A percentile compares a stretch with the other conserved stretches of the same genome.
These are phyloP conservation scores for Willaertia magna DNA, from an alignment of 208 protist species.

Conservation along the genomic window DNA sequence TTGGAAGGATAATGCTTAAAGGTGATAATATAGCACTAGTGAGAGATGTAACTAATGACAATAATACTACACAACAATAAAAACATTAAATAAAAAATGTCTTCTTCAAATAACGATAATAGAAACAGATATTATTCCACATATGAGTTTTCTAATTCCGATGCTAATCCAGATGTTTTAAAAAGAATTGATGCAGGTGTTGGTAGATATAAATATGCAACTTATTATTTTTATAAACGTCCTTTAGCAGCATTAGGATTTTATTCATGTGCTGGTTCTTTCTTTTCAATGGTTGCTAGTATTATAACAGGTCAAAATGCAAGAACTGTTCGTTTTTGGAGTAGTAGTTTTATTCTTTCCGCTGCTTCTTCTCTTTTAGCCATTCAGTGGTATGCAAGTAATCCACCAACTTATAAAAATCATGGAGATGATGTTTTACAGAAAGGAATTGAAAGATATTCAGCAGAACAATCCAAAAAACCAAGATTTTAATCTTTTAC, in stretches of 20 bases:
- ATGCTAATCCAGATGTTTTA: background rate
- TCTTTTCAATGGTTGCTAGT: background rate
- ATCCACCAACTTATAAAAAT: background rate
- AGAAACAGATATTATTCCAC: no score
- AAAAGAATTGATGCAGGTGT: background rate
- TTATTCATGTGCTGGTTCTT: background rate
- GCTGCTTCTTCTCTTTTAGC: background rate
- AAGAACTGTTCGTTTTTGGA: background rate
- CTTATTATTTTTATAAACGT: background rate
- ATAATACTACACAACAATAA: background rate
- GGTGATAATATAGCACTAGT: constrained; percentile 75
- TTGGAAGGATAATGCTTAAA: constrained; percentile 73
- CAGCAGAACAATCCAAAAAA: background rate
- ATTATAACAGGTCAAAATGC: background rate
- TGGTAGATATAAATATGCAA: background rate
- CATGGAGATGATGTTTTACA: background rate
- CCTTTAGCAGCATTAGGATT: background rate
- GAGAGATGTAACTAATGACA: background rate
- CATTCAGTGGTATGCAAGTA: background rate
- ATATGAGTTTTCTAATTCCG: no score
- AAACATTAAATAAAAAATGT: background rate
- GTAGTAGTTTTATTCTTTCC: background rate
- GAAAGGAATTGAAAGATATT: background rate
- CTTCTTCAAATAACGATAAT: no score
- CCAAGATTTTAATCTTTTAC: no score